Evolutionary conservation across 2,329 filamentous ascomycete species (phyloP).

Genomic region (Pseudocercospora eumusae): DNA sequence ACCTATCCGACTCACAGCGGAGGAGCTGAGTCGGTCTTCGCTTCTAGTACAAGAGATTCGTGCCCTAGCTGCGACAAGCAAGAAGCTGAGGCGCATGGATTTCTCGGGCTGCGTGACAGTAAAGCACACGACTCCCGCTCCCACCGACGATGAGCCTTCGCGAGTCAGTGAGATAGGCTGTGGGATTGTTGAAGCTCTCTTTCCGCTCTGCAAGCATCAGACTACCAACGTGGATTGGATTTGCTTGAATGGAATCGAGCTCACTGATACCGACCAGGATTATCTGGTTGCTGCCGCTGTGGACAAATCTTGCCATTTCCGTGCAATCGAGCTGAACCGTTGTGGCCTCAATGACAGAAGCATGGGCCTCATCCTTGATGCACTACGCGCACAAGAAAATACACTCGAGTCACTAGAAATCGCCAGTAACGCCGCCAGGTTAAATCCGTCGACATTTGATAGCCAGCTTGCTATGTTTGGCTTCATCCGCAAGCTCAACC

Average conservation of each 20-base stretch:
- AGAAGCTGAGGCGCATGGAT: conserved; percentile 63
- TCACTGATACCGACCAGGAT: conserved; percentile 71
- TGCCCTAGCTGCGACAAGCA: conserved; percentile 66
- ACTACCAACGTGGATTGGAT: conserved; percentile 72
- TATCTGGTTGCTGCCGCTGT: conserved; percentile 68
- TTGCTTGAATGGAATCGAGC: conserved; percentile 65
- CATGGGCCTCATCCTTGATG: conserved; percentile 64
- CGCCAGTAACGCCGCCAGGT: conserved; percentile 65
- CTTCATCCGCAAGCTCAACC: conserved; percentile 64
- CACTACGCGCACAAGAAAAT: conserved; percentile 64
- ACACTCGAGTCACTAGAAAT: conserved; percentile 69
- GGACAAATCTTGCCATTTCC: conserved; percentile 63
- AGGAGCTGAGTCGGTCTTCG: conserved; percentile 57
- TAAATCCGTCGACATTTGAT: conserved; percentile 65
- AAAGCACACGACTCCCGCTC: conserved; percentile 49
- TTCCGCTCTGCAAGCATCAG: conserved; percentile 66
- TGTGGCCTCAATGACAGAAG: conserved; percentile 62
- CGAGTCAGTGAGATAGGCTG: conserved; percentile 61
- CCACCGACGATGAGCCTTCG: conserved; percentile 45
- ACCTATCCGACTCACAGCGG: conserved; percentile 55
- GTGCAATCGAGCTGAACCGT: conserved; percentile 66
- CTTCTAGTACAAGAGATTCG: conserved; percentile 69
- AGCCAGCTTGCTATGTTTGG: conserved; percentile 67
- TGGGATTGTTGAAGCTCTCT: conserved; percentile 68
- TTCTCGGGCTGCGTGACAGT: conserved; percentile 64